Evolutionary conservation across 805 yeast species (phyloP).

Genomic region (Lipomyces orientalis): DNA sequence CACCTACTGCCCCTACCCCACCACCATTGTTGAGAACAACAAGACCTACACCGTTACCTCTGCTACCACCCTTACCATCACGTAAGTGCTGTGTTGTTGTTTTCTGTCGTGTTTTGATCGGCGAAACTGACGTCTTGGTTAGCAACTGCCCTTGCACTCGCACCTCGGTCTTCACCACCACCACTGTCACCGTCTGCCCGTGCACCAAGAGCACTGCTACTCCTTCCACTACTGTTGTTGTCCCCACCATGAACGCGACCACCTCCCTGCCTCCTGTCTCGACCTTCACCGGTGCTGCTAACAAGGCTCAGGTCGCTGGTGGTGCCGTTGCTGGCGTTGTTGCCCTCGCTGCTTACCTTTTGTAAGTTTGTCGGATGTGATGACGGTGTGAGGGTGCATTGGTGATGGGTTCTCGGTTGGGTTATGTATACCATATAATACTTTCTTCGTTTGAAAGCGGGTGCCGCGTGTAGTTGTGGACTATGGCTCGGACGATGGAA

Average conservation of each 20-base stretch:
- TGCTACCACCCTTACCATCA: slow-evolving; percentile 82
- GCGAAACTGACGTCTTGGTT: background rate
- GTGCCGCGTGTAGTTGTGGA: background rate
- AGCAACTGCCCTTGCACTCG: slow-evolving; percentile 80
- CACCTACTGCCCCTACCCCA: slow-evolving; percentile 83
- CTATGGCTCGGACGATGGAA: background rate
- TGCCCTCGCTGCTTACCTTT: slow-evolving; percentile 46
- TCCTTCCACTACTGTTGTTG: slow-evolving; percentile 31
- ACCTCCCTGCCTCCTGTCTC: slow-evolving; percentile 36
- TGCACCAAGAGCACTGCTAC: slow-evolving; percentile 38
- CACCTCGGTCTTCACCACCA: slow-evolving; percentile 47
- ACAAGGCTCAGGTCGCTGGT: slow-evolving; percentile 43
- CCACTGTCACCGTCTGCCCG: slow-evolving; percentile 46
- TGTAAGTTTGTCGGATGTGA: slow-evolving; percentile 28
- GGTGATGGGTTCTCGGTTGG: background rate
- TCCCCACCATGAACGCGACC: slow-evolving; percentile 37
- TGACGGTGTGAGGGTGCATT: background rate
- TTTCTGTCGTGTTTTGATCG: background rate
- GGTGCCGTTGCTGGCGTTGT: slow-evolving; percentile 59
- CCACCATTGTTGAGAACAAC: slow-evolving; percentile 68
- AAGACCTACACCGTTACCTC: slow-evolving; percentile 74
- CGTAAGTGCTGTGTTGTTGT: slow-evolving; percentile 43
- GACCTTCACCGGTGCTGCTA: slow-evolving; percentile 41
- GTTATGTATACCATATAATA: background rate
- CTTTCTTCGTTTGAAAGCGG: background rate